Conservation (phyloP, 176 grass and related monocot genomes). For the Aechmea fasciata region DNA sequence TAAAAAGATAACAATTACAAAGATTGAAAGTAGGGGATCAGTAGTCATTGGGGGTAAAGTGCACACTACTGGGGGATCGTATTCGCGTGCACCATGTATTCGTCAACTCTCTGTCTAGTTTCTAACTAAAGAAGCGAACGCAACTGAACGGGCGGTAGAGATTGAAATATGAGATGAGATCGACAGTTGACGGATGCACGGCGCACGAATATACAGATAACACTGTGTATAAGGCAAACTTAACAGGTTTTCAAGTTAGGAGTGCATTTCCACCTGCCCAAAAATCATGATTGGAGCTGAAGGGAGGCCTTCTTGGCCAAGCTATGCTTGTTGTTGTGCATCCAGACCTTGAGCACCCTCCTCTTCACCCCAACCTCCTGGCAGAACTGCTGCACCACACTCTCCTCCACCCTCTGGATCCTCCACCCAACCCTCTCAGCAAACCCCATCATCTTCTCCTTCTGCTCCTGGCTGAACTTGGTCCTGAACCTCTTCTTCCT, state of each 20-base stretch:
- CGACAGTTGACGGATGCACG: no score
- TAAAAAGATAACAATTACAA: neutral
- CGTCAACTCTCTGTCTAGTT: no score
- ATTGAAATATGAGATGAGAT: no score
- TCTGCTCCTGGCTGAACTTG: conserved; percentile 13
- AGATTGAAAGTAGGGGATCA: neutral
- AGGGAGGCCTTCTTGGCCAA: conserved; percentile 7
- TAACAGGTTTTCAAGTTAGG: no score
- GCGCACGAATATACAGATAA: no score
- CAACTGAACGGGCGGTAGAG: no score
- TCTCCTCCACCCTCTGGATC: conserved; percentile 19
- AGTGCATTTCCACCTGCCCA: no score
- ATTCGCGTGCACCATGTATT: no score
- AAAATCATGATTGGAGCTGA: conserved; percentile 1
- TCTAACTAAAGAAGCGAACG: no score
- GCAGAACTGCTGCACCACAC: conserved; percentile 24
- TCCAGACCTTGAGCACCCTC: conserved; percentile 22
- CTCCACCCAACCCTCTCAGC: conserved; percentile 17
- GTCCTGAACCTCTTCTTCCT: conserved; percentile 22
- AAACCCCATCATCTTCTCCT: conserved; percentile 19
- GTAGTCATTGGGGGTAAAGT: neutral
- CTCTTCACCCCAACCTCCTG: conserved; percentile 19
- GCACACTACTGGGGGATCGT: no score
- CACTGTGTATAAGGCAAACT: no score
- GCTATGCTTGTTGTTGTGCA: conserved; percentile 22